Percentiles rank a stretch among this genome's conserved stretches.
Evolutionary conservation across 2,329 filamentous ascomycete species (phyloP).

Genomic region (Plenodomus tracheiphilus): DNA sequence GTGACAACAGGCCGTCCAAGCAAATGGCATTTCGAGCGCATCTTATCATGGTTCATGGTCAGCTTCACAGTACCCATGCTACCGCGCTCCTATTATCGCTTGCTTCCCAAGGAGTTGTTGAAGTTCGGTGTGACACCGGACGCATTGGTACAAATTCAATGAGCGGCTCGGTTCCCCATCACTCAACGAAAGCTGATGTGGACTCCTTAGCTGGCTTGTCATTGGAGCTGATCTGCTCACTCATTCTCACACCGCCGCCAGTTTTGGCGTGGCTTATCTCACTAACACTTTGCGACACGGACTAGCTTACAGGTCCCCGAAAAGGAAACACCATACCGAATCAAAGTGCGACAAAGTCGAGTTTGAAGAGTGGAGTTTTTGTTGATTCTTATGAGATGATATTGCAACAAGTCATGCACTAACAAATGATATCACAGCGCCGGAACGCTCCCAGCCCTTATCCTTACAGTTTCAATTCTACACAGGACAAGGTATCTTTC

Average conservation of each 20-base stretch:
- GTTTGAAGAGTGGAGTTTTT: background rate
- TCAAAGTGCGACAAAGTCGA: constrained; percentile 1
- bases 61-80: background rate
- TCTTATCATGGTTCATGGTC: background rate
- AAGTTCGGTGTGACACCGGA: constrained; percentile 5
- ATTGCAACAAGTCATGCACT: constrained; percentile 31
- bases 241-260: constrained; percentile 4
- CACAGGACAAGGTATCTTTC: constrained; percentile 37
- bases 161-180: constrained; percentile 22
- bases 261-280: background rate
- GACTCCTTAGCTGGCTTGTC: constrained; percentile 1
- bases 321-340: background rate
- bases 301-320: background rate
- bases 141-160: constrained; percentile 13
- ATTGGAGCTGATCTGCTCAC: constrained; percentile 10
- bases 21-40: background rate
- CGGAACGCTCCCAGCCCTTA: constrained; percentile 30
- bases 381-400: constrained; percentile 27
- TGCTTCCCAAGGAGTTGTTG: constrained; percentile 1
- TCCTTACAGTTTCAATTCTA: constrained; percentile 42
- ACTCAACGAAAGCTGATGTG: constrained; percentile 14
- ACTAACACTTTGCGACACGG: constrained; percentile 1
- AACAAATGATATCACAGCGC: constrained; percentile 35
- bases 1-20: background rate
- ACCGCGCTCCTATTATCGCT: background rate